Evolutionary conservation across 805 yeast genomes (phyloP), one percentile per base, ranked within the genome.

Genomic region (Saccharomycopsis amapae): DNA sequence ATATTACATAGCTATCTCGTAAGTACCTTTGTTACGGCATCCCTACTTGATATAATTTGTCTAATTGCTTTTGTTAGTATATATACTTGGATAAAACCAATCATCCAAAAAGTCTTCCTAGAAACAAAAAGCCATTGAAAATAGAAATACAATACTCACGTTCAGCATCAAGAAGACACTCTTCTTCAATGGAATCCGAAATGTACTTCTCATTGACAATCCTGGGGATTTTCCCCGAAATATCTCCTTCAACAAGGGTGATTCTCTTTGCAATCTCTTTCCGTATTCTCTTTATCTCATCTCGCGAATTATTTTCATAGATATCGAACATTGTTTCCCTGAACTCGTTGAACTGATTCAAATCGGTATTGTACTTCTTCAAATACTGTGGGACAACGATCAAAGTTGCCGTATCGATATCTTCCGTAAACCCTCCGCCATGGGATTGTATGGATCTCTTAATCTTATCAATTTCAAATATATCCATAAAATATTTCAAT

Each of bases 391-490:
- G 58, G 13, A 66, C 64, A 13, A 79, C 62, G 4, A 78, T 63
- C 18, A 70, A 55, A 30, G 71, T 64, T 36, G 71, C 62, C 3
- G 60, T 58, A 2, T 43, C 47, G 1, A 69, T 19, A 1, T 52
- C 46, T 2, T 54, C 49, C 0, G 67, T 56, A 3, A 66, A 38
- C 2, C 58, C 61, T 1, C 78, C 85, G 20, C 76, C 80, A 40
- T 73, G 40, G 42, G 28, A 23, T 6, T 23, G 12, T 33, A 32
- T 32, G 23, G 17, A 24, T 18, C 5, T 35, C 12, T 25, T 38
- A 39, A 46, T 19, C 24, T 10, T 7, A 4, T 35, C 15, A 2
- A 36, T 10, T 22, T 42, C 46, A 36, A 36, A 42, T 15, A n/a
- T 20, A 4, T 26, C 20, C 3, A 36, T 17, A 20, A 42, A 42